Base-by-base conservation (phyloP, 208 protist species). In the Willaertia magna region DNA sequence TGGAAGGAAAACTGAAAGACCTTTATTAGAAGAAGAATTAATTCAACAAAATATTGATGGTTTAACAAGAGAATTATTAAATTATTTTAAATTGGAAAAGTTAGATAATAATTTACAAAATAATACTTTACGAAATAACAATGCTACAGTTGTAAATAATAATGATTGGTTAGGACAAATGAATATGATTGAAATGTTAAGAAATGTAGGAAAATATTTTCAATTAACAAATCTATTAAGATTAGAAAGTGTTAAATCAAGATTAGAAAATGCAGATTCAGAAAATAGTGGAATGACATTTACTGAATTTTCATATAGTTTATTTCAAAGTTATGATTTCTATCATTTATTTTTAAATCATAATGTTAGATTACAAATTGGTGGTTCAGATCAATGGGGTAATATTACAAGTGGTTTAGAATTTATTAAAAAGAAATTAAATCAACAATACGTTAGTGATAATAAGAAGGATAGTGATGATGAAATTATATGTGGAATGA, bases 301-400 rank as follows among this genome's bases (percentile, higher is more conserved):
- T 76, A 87, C 89, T 48, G 90, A 92, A 74, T 91, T 92, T 55
- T 85, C 86, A 44, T 92, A 92, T 46, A 87, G 87, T 76, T 26
- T 89, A 12, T 78, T 90, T 39, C 90, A 92, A 75, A 86, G 48
- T 11, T 89, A 89, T 79, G 90, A 92, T 78, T 92, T 91, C 51
- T 84, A 79, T 34, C 47, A 91, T 43, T 86, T 92, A n/a, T 75
- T 81, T 81, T 59, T 74, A 16, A 42, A 11, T 20, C 6, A 88
- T n/a, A 43, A 61, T 12, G 89, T 87, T 67, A 49, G 75, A 16
- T 9, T 92, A n/a, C 90, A 92, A 84, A 74, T 92, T 20, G 90
- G 90, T 12, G 90, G 90, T 12, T 88, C 85, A 49, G 90, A 92
- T 67, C 90, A 92, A 85, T 92, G 89, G 89, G 90, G 90, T 40